A percentile compares a stretch with the other conserved stretches of the same genome.
Evolutionary conservation across 2,329 filamentous ascomycete genomes (phyloP).

Genomic region (Bisporella sp.): DNA sequence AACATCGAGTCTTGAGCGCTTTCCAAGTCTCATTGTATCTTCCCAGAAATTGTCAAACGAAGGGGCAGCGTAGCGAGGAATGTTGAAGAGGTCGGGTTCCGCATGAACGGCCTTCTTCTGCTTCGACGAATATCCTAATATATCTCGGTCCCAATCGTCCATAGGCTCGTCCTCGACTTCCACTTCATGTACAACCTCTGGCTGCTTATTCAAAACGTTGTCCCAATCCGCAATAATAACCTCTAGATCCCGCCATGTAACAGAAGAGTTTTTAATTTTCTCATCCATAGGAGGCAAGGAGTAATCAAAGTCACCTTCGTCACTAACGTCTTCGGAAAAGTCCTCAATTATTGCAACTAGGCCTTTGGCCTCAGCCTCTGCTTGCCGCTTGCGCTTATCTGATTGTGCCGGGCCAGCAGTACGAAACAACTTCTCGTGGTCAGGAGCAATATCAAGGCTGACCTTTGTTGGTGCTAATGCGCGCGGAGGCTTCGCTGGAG

Average conservation of each 20-base stretch:
- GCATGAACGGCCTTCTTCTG: slow-evolving; percentile 55
- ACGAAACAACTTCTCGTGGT: slow-evolving; percentile 81
- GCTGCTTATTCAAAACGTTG: slow-evolving; percentile 43
- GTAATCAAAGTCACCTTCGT: slow-evolving; percentile 43
- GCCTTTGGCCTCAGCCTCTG: slow-evolving; percentile 42
- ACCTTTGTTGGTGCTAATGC: slow-evolving; percentile 81
- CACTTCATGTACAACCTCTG: slow-evolving; percentile 19
- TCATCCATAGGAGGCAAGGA: slow-evolving; percentile 49
- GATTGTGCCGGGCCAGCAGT: slow-evolving; percentile 55
- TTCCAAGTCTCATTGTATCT: slow-evolving; percentile 64
- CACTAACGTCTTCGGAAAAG: slow-evolving; percentile 30
- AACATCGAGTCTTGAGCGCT: slow-evolving; percentile 75
- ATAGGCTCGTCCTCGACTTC: slow-evolving; percentile 38
- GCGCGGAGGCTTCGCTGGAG: slow-evolving; percentile 72
- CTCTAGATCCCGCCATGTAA: slow-evolving; percentile 73
- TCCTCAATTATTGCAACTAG: slow-evolving; percentile 38
- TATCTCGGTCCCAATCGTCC: slow-evolving; percentile 58
- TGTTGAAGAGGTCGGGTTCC: slow-evolving; percentile 50
- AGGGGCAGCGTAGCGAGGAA: slow-evolving; percentile 55
- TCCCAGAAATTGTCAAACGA: slow-evolving; percentile 76
- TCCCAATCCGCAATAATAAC: slow-evolving; percentile 86
- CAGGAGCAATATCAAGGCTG: slow-evolving; percentile 75
- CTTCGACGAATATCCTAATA: slow-evolving; percentile 46
- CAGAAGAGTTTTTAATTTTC: slow-evolving; percentile 55
- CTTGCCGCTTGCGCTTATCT: slow-evolving; percentile 48